Evolutionary conservation across 1,284 basidiomycete species (phyloP).

Genomic region (Sanghuangporus baumii): DNA sequence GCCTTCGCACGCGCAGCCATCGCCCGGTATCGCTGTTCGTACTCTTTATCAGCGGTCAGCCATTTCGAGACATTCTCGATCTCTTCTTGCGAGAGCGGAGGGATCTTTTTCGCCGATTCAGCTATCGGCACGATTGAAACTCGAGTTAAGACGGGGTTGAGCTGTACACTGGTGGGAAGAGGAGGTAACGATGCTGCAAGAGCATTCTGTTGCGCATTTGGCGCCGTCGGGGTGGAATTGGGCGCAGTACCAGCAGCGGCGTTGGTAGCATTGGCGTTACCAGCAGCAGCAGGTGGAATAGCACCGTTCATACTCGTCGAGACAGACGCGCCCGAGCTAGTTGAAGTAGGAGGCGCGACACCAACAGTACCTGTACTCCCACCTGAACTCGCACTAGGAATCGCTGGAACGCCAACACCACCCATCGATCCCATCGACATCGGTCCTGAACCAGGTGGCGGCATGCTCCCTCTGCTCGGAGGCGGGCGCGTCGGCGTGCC

Average conservation of each 20-base stretch:
- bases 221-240: not conserved
- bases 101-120: slow-evolving; percentile 48
- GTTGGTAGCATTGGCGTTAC: slow-evolving; percentile 20
- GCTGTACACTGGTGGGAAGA: slow-evolving; percentile 34
- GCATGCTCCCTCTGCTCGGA: not conserved
- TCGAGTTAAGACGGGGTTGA: slow-evolving; percentile 59
- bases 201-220: not conserved
- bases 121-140: slow-evolving; percentile 59
- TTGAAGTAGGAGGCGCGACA: not conserved
- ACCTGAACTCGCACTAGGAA: slow-evolving; percentile 16
- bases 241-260: slow-evolving; percentile 22
- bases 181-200: slow-evolving; percentile 21
- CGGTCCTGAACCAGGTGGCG: not conserved
- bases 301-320: slow-evolving; percentile 14
- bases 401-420: not conserved
- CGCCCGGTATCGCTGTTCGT: slow-evolving; percentile 30
- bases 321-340: slow-evolving; percentile 16
- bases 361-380: not conserved
- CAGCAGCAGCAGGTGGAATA: slow-evolving; percentile 18
- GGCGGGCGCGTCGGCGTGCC: slow-evolving; percentile 5
- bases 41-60: slow-evolving; percentile 44
- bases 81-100: slow-evolving; percentile 44
- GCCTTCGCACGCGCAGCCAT: slow-evolving; percentile 22
- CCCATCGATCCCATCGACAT: slow-evolving; percentile 15
- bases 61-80: slow-evolving; percentile 42